A percentile compares a stretch with the other conserved stretches of the same genome.
phyloP scores from a whole-genome alignment of 129 eudicot genomes.

The Flaveria ramosissima region DNA sequence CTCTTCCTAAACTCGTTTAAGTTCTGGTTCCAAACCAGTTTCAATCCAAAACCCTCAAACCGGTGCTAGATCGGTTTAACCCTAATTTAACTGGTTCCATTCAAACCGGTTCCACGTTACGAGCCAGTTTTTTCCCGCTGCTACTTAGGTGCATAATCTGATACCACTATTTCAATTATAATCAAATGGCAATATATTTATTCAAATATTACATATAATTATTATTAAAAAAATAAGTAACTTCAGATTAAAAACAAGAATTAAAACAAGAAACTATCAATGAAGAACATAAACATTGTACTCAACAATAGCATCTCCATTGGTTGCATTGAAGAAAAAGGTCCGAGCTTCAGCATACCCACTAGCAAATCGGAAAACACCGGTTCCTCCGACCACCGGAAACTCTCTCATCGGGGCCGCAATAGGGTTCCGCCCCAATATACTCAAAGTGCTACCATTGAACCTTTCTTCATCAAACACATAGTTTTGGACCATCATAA shows the following conservation, averaged over 20 bases:
- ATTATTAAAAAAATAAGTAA: not conserved
- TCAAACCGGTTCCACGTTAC: too few species aligned
- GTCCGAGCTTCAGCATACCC: conserved; percentile 41
- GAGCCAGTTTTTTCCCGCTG: too few species aligned
- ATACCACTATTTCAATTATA: too few species aligned
- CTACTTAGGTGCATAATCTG: too few species aligned
- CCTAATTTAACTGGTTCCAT: too few species aligned
- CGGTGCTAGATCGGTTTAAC: too few species aligned
- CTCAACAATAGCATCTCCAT: conserved; percentile 36
- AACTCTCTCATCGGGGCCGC: conserved; percentile 36
- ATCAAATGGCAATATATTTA: too few species aligned
- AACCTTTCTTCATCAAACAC: conserved; percentile 39
- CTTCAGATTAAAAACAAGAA: not conserved
- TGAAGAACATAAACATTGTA: conserved; percentile 38
- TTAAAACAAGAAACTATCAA: conserved; percentile 3
- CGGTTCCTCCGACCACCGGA: conserved; percentile 48
- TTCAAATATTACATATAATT: too few species aligned
- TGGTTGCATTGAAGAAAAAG: conserved; percentile 13
- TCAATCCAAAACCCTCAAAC: too few species aligned
- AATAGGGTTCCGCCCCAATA: conserved; percentile 40
- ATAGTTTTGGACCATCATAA: conserved; percentile 34
- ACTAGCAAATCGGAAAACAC: conserved; percentile 42
- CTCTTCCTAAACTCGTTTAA: too few species aligned
- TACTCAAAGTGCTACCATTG: conserved; percentile 49
- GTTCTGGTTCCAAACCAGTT: too few species aligned